Evolutionary conservation across 352 stramenopile species (phyloP).

Genomic region (Pythium rhizo-oryzae): DNA sequence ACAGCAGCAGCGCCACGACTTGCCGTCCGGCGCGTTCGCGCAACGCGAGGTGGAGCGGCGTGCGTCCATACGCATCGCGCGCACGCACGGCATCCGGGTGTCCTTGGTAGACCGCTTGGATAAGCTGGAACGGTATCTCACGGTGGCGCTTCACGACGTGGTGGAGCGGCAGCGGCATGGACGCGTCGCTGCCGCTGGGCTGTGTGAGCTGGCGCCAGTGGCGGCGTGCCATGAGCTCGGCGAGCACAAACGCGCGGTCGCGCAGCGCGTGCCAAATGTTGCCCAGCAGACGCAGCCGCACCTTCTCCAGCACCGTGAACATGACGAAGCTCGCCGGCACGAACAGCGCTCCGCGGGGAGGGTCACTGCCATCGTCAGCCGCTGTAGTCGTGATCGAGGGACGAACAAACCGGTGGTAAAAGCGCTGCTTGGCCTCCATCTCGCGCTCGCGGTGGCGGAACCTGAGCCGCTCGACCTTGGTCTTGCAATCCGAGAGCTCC

Average conservation of each 20-base stretch:
- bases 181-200: constrained; percentile 40
- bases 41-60: constrained; percentile 61
- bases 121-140: constrained; percentile 34
- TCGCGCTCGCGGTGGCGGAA: constrained; percentile 45
- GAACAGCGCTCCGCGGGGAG: constrained; percentile 17
- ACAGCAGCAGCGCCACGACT: constrained; percentile 39
- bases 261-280: constrained; percentile 57
- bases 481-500: constrained; percentile 45
- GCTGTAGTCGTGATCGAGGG: not conserved
- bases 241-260: constrained; percentile 37
- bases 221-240: constrained; percentile 53
- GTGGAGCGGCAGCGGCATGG: constrained; percentile 55
- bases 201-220: constrained; percentile 56
- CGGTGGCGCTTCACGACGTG: constrained; percentile 53
- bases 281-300: constrained; percentile 46
- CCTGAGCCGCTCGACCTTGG: constrained; percentile 45
- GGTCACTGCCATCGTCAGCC: not conserved
- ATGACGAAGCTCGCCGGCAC: constrained; percentile 46
- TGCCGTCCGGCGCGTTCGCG: constrained; percentile 35
- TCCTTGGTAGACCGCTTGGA: constrained; percentile 42
- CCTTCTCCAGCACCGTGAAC: constrained; percentile 42
- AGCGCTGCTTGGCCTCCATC: constrained; percentile 47
- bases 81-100: constrained; percentile 43
- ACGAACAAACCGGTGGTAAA: constrained; percentile 32
- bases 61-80: constrained; percentile 58